phyloP scores from a whole-genome alignment of 371 early-diverging fungal species.

The Racocetra persica region DNA sequence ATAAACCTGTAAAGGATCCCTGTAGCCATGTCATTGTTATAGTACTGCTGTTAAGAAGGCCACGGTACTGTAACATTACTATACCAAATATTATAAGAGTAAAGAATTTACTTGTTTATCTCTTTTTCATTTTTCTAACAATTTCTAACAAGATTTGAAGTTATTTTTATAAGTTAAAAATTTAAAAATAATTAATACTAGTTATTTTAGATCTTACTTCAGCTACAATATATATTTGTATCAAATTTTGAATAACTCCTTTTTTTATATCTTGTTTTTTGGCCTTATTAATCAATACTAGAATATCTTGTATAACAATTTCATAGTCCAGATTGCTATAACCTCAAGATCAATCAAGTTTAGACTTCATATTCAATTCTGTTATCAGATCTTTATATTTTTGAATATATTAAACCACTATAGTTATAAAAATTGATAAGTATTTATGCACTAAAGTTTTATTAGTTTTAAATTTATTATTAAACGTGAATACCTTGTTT shows the following conservation, averaged over 20 bases:
- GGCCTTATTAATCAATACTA: conserved; percentile 24
- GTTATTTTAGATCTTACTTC: conserved; percentile 25
- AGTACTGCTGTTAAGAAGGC: too few relatives aligned
- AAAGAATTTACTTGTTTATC: not conserved
- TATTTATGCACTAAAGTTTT: conserved; percentile 28
- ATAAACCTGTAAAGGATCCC: too few relatives aligned
- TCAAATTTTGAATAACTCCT: conserved; percentile 39
- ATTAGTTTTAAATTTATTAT: not conserved
- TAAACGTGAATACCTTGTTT: not conserved
- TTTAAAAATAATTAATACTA: not conserved
- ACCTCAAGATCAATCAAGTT: conserved; percentile 29
- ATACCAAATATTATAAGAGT: conserved; percentile 36
- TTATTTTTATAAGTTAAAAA: not conserved
- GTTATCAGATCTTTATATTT: not conserved
- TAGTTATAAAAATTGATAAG: conserved; percentile 33
- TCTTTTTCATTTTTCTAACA: conserved; percentile 25
- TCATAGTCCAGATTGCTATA: conserved; percentile 21
- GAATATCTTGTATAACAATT: not conserved
- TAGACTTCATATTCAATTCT: not conserved
- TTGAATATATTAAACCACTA: not conserved
- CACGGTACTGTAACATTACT: too few relatives aligned
- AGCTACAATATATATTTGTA: conserved; percentile 24
- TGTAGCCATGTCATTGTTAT: too few relatives aligned
- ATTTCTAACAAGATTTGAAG: not conserved
- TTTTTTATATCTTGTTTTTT: conserved; percentile 28